Percentiles rank a stretch among this genome's conserved stretches.
phyloP scores from a whole-genome alignment of 176 grass and related monocot genomes.

The Eleusine coracana region DNA sequence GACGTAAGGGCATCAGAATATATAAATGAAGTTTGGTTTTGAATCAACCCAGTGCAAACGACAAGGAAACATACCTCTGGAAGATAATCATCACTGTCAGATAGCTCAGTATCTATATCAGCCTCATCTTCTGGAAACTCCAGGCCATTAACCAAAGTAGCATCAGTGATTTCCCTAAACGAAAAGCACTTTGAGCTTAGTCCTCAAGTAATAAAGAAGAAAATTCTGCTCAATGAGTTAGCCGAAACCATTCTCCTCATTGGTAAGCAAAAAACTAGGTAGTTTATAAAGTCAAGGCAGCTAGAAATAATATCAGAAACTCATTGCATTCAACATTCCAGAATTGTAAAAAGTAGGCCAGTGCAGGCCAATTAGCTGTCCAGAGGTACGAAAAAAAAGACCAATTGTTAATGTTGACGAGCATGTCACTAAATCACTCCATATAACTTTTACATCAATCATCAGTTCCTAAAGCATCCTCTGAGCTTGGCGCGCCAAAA shows the following conservation, averaged over 20 bases:
- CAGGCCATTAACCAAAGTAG: conserved; percentile 41
- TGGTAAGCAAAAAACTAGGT: conserved; percentile 8
- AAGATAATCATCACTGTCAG: conserved; percentile 84
- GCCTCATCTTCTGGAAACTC: conserved; percentile 60
- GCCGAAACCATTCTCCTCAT: not conserved
- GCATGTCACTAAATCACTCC: not conserved
- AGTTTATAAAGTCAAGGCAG: not conserved
- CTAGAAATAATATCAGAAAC: not conserved
- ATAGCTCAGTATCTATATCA: conserved; percentile 65
- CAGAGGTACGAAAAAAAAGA: not conserved
- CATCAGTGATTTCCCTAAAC: conserved; percentile 30
- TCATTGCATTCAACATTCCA: not conserved
- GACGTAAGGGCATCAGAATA: not conserved
- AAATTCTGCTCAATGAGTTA: not conserved
- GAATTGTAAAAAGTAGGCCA: not conserved
- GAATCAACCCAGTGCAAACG: not conserved
- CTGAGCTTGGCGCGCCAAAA: not conserved
- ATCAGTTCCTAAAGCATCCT: not conserved
- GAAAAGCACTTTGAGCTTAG: conserved; percentile 20
- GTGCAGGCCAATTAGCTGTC: not conserved
- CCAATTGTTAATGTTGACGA: too few species aligned
- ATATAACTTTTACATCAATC: not conserved
- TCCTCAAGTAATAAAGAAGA: not conserved
- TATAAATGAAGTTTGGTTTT: not conserved
- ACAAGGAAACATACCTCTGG: conserved; percentile 60